Conservation (phyloP, 2,329 filamentous ascomycete genomes). For the Beauveria medogensis region DNA sequence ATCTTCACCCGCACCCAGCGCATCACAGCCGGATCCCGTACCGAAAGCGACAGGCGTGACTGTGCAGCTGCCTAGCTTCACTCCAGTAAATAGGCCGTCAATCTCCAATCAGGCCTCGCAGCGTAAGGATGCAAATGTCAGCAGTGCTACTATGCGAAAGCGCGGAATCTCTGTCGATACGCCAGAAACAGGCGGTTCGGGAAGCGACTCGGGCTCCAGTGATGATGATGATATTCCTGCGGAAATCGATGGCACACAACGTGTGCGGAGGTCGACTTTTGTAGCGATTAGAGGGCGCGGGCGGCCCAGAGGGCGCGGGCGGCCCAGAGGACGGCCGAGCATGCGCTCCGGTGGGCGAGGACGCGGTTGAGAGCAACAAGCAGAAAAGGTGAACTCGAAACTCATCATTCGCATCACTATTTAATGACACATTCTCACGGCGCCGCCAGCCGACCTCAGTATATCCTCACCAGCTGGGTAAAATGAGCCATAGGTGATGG, state of each 20-base stretch:
- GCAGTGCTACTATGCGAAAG: background rate
- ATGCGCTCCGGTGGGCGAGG: constrained; percentile 5
- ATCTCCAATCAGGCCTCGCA: background rate
- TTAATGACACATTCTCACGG: background rate
- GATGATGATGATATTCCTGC: constrained; percentile 15
- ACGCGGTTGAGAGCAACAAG: background rate
- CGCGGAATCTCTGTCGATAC: too few species aligned
- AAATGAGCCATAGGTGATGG: too few species aligned
- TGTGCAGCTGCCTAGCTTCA: constrained; percentile 4
- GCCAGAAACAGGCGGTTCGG: background rate
- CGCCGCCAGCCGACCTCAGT: too few species aligned
- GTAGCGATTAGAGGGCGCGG: constrained; percentile 12
- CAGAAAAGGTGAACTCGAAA: background rate
- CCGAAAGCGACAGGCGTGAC: background rate
- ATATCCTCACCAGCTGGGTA: too few species aligned
- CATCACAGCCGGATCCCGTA: background rate
- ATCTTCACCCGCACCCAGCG: background rate
- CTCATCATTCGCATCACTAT: background rate
- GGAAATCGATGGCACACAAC: background rate
- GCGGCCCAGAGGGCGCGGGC: constrained; percentile 15
- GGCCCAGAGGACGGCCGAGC: constrained; percentile 16
- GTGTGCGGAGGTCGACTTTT: background rate
- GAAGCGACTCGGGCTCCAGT: constrained; percentile 7
- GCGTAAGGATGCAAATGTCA: background rate
- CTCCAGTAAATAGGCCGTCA: background rate